phyloP scores from a whole-genome alignment of 495 filamentous ascomycete species.

The Letharia lupina region DNA sequence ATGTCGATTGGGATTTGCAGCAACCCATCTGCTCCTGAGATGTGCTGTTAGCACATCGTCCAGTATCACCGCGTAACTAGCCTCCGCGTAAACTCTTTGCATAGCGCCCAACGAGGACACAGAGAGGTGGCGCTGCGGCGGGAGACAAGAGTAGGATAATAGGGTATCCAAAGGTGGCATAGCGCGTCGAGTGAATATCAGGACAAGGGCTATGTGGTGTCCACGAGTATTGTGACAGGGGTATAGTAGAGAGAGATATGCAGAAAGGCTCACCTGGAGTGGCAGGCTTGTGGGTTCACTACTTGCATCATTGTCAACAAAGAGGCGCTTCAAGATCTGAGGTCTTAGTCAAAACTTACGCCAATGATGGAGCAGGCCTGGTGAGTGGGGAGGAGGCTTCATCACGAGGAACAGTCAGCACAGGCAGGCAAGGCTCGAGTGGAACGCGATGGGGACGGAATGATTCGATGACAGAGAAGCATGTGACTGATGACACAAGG shows the following conservation, averaged over 20 bases:
- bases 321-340: conserved; percentile 9
- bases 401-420: conserved; percentile 19
- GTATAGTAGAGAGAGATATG: conserved; percentile 7
- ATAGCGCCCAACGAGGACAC: not conserved
- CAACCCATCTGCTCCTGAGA: conserved; percentile 47
- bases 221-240: not conserved
- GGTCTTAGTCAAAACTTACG: conserved; percentile 14
- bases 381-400: conserved; percentile 9
- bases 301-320: not conserved
- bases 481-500: conserved; percentile 19
- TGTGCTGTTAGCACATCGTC: conserved; percentile 10
- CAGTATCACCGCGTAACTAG: not conserved
- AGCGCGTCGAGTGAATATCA: conserved; percentile 2
- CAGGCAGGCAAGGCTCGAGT: conserved; percentile 12
- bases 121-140: not conserved
- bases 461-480: conserved; percentile 15
- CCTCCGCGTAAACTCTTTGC: not conserved
- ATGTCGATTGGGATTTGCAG: conserved; percentile 51
- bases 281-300: conserved; percentile 7
- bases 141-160: not conserved
- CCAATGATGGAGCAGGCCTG: conserved; percentile 12
- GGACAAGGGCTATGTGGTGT: conserved; percentile 1
- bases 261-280: conserved; percentile 16
- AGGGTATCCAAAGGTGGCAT: conserved; percentile 7
- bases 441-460: conserved; percentile 5